Evolutionary conservation across 768 basidiomycete genomes (phyloP).

Genomic region (Gymnopilus dilepis): DNA sequence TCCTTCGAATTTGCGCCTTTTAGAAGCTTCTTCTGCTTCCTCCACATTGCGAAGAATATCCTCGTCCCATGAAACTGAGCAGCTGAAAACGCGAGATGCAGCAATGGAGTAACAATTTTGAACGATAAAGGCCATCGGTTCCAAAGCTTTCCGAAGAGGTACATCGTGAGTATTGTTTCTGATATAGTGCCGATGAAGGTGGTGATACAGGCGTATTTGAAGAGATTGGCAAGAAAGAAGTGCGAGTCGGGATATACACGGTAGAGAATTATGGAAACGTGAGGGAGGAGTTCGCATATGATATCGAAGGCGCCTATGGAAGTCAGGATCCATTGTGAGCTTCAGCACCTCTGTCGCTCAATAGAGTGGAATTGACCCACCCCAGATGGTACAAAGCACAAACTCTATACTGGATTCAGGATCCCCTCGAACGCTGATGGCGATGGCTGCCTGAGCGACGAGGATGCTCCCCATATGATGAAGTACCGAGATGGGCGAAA

Average conservation of each 20-base stretch:
- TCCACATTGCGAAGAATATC: slow-evolving; percentile 14
- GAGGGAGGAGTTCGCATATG: slow-evolving; percentile 11
- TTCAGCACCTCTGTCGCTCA: not conserved
- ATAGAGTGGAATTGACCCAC: not conserved
- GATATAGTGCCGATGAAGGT: slow-evolving; percentile 15
- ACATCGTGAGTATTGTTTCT: slow-evolving; percentile 15
- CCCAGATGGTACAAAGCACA: slow-evolving; percentile 15
- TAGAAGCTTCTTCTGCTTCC: slow-evolving; percentile 5
- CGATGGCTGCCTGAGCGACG: slow-evolving; percentile 14
- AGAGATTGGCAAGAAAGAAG: slow-evolving; percentile 9
- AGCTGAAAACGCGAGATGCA: slow-evolving; percentile 11
- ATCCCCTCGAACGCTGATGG: slow-evolving; percentile 10
- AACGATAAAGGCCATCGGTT: slow-evolving; percentile 12
- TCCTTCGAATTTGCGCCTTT: not conserved
- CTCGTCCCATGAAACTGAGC: slow-evolving; percentile 16
- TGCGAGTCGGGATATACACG: slow-evolving; percentile 15
- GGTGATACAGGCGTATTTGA: slow-evolving; percentile 14
- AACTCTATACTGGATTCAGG: slow-evolving; percentile 14
- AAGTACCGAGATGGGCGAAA: slow-evolving; percentile 11
- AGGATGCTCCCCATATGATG: slow-evolving; percentile 16
- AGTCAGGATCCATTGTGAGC: not conserved
- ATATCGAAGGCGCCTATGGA: slow-evolving; percentile 12
- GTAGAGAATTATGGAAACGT: slow-evolving; percentile 14
- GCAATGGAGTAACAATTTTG: slow-evolving; percentile 10
- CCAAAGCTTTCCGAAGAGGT: slow-evolving; percentile 10